Percentiles rank a stretch among this genome's conserved stretches.
phyloP scores from a whole-genome alignment of 2,329 filamentous ascomycete genomes.

The Ramularia collo-cygni region DNA sequence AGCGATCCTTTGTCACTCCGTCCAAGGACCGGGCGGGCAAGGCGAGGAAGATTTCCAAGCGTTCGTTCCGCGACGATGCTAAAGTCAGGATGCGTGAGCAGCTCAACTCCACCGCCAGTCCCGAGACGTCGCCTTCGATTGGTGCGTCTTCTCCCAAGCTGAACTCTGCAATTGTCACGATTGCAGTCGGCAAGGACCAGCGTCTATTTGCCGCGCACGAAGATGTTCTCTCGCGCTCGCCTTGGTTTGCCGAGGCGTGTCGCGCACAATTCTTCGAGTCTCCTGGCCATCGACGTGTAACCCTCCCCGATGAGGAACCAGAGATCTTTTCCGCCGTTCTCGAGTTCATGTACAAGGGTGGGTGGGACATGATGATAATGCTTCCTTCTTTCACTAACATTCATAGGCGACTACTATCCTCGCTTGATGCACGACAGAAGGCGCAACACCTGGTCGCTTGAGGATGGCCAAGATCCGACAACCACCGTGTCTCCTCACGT shows the following conservation, averaged over 20 bases:
- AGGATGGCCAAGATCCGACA: conserved; percentile 49
- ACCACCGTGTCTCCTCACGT: conserved; percentile 41
- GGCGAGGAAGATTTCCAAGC: conserved; percentile 70
- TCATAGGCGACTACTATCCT: conserved; percentile 39
- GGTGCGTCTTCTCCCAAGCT: conserved; percentile 41
- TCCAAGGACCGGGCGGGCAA: conserved; percentile 77
- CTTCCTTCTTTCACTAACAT: too few species aligned
- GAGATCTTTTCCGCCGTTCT: conserved; percentile 90
- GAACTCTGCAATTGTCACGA: conserved; percentile 72
- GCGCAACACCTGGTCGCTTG: conserved; percentile 82
- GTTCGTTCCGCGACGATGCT: conserved; percentile 67
- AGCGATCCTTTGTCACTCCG: conserved; percentile 76
- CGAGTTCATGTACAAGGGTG: conserved; percentile 95
- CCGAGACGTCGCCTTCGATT: conserved; percentile 30
- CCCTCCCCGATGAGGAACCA: conserved; percentile 73
- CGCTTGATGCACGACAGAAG: conserved; percentile 81
- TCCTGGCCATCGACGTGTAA: conserved; percentile 61
- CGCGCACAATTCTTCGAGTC: conserved; percentile 65
- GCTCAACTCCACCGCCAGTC: conserved; percentile 51
- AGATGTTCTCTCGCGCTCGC: conserved; percentile 78
- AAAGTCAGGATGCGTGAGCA: conserved; percentile 86
- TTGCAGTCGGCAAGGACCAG: conserved; percentile 76
- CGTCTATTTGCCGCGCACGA: conserved; percentile 93
- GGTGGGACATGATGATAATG: conserved; percentile 42
- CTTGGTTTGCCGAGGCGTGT: conserved; percentile 60